Base-by-base conservation (phyloP, 2,329 filamentous ascomycete species). In the Botrytis squamosa region DNA sequence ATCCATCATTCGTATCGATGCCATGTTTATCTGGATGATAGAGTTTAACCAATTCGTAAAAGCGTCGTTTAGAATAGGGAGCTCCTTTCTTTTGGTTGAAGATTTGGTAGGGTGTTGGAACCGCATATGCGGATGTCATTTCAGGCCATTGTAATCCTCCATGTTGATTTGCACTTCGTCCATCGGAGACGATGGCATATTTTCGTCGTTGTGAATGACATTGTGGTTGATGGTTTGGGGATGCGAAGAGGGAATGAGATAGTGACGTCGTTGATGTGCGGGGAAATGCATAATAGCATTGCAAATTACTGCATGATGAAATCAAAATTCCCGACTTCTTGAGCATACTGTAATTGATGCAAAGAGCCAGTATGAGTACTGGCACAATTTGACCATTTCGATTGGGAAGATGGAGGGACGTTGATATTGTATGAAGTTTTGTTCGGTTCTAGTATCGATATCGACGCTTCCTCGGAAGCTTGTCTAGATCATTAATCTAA, bases 41-140 rank as follows among this genome's bases (percentile, higher is more conserved):
- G 65, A 97, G 86, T 85, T 98, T 99, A 74, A 97, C 96, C 70
- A 99, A 89, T 80, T 95, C 88, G 83, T 97, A 96, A 86, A 94
- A 99, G 74, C 90, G 90, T 62, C 87, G 84, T 83, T 99, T 98
- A 75, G 89, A 91, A 82, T 99, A 98, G 2, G 90, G 88, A 22
- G 89, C 90, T 73, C 85, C 85, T 77, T 84, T 88, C 71, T 85
- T 83, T 76, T 88, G 84, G 46, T 83, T 82, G 79, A 98, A 91
- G 80, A 99, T 93, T 80, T 98, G 93, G 84, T 99, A 98, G 1
- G 96, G 96, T 0, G 95, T 95, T 36, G 81, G 81, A 29, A 81
- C 73, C 5, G 75, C 68, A 46, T 79, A 78, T 29, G 76, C 70
- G 62, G 78, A 73, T 74, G 76, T 79, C 12, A 80, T 73, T 49